Conservation (phyloP, 2,329 filamentous ascomycete genomes). For the Aspergillus pseudonomiae region DNA sequence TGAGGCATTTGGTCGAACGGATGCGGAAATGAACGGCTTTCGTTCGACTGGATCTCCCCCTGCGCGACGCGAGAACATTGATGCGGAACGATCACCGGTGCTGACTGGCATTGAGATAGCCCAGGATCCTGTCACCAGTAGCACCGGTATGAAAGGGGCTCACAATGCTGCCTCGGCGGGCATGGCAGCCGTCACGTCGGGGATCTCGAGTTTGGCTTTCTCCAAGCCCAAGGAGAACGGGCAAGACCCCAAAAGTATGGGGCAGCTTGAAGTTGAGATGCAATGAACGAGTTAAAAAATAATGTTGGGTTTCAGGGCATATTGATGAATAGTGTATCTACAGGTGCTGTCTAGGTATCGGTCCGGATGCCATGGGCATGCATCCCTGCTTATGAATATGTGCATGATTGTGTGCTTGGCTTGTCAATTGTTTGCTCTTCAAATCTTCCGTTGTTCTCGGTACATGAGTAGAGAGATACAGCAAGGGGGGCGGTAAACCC, state of each 20-base stretch:
- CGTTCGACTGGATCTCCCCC: conserved; percentile 53
- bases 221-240: conserved; percentile 35
- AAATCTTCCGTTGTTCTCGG: background rate
- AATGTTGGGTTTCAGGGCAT: background rate
- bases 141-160: conserved; percentile 33
- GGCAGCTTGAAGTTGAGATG: conserved; percentile 55
- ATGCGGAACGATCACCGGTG: conserved; percentile 52
- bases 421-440: background rate
- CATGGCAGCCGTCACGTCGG: conserved; percentile 48
- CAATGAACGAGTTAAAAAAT: conserved; percentile 33
- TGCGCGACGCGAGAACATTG: conserved; percentile 30
- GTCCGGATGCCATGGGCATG: background rate
- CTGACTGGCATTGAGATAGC: conserved; percentile 63
- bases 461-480: background rate
- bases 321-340: conserved; percentile 15
- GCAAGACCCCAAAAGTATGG: conserved; percentile 27
- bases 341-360: background rate
- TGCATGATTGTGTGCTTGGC: background rate
- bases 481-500: background rate
- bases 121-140: conserved; percentile 56
- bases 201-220: conserved; percentile 50
- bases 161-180: conserved; percentile 35
- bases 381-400: background rate
- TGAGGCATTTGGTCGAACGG: conserved; percentile 80
- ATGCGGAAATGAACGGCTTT: conserved; percentile 88